Percentiles rank a stretch among this genome's conserved stretches.
These are phyloP conservation scores for Leucoagaricus sp. DNA, from an alignment of 1,284 basidiomycete genomes.

Conservation along the genomic window DNA sequence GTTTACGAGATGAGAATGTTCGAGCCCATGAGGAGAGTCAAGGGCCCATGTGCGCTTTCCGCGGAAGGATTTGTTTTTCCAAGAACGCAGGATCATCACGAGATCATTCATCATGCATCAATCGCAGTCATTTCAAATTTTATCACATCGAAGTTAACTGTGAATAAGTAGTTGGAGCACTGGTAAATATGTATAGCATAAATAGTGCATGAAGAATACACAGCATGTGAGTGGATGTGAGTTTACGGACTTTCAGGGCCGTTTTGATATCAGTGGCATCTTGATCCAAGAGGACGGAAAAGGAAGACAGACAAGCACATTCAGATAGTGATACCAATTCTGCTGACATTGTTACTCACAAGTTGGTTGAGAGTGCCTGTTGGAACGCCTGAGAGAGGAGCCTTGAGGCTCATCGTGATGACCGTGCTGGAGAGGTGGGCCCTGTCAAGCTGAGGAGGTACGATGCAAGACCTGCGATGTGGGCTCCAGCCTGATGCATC, in stretches of 20 bases:
- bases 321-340: conserved; percentile 13
- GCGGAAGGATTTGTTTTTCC: not conserved
- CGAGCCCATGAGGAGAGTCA: too few relatives aligned
- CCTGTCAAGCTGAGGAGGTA: conserved; percentile 19
- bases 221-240: too few relatives aligned
- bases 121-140: not conserved
- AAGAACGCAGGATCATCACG: not conserved
- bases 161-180: too few relatives aligned
- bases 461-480: conserved; percentile 20
- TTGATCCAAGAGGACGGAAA: not conserved
- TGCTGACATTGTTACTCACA: conserved; percentile 18
- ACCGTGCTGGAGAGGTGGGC: conserved; percentile 12
- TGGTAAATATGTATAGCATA: too few relatives aligned
- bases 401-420: conserved; percentile 10
- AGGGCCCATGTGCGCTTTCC: not conserved
- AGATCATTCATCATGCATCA: too few relatives aligned
- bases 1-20: not conserved
- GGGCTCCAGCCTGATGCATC: conserved; percentile 17
- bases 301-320: not conserved
- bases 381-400: conserved; percentile 15
- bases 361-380: conserved; percentile 17
- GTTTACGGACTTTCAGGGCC: too few relatives aligned
- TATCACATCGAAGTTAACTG: not conserved
- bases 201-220: too few relatives aligned
- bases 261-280: too few relatives aligned